Percentiles rank a stretch among this genome's conserved stretches.
These are phyloP conservation scores for Alternaria incomplexa DNA, from an alignment of 2,329 filamentous ascomycete species.

Conservation along the genomic window DNA sequence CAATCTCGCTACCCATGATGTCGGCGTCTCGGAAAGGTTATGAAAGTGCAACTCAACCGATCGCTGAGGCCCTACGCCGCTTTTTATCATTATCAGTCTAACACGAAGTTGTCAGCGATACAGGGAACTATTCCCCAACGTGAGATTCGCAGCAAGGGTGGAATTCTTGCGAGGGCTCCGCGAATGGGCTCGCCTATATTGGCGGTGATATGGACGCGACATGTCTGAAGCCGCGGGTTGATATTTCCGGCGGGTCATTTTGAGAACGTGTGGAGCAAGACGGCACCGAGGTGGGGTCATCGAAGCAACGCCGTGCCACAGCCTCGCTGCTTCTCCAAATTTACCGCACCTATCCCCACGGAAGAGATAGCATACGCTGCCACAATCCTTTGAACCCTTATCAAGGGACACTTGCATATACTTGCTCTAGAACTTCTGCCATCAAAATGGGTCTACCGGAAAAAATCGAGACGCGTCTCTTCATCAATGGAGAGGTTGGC, in stretches of 20 bases:
- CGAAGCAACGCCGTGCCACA: neutral
- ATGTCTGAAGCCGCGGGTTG: slow-evolving; percentile 20
- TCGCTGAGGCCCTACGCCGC: neutral
- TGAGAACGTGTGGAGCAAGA: slow-evolving; percentile 9
- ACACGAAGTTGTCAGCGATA: neutral
- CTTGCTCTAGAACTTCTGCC: neutral
- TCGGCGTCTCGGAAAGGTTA: neutral
- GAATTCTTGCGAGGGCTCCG: slow-evolving; percentile 13
- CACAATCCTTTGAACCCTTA: neutral
- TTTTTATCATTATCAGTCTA: slow-evolving; percentile 23
- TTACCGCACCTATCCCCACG: neutral
- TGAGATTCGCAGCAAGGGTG: slow-evolving; percentile 4
- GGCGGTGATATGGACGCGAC: slow-evolving; percentile 21
- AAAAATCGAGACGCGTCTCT: slow-evolving; percentile 42
- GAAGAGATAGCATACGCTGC: neutral
- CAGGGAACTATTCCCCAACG: slow-evolving; percentile 12
- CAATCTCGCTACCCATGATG: slow-evolving; percentile 37
- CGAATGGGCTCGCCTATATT: slow-evolving; percentile 17
- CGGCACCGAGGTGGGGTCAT: slow-evolving; percentile 20
- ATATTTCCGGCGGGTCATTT: slow-evolving; percentile 29
- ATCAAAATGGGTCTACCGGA: slow-evolving; percentile 35
- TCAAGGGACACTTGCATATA: neutral
- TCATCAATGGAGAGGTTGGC: slow-evolving; percentile 45
- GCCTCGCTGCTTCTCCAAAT: slow-evolving; percentile 2
- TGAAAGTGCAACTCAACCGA: neutral